phyloP scores from a whole-genome alignment of 2,329 filamentous ascomycete genomes.

The Fusarium gaditjirri region DNA sequence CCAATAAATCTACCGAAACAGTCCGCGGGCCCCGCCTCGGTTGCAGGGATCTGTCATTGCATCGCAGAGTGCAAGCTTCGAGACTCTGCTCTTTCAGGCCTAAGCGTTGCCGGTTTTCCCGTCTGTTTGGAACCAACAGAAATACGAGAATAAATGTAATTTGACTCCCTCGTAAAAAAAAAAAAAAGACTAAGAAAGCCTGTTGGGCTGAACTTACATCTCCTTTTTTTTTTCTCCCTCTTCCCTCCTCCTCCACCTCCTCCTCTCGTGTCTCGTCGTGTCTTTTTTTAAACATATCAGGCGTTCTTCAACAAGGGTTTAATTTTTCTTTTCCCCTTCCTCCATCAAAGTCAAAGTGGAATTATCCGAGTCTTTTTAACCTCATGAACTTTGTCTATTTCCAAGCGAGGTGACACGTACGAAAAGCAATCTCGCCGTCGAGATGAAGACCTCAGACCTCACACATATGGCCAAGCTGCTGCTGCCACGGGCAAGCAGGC shows the following conservation, averaged over 20 bases:
- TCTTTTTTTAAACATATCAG: neutral
- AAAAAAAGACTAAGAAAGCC: neutral
- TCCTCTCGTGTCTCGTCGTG: neutral
- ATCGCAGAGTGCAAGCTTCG: neutral
- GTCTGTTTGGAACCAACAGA: neutral
- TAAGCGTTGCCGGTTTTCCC: slow-evolving; percentile 3
- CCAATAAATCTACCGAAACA: neutral
- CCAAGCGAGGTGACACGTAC: neutral
- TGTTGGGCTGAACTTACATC: neutral
- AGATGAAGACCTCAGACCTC: neutral
- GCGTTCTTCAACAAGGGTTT: neutral
- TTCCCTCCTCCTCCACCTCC: neutral
- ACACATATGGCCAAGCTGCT: neutral
- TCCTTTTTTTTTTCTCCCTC: neutral
- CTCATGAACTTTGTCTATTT: neutral
- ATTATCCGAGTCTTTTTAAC: neutral
- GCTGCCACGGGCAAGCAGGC: slow-evolving; percentile 3
- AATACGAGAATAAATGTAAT: slow-evolving; percentile 1
- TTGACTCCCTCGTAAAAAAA: neutral
- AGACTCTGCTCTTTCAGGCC: neutral
- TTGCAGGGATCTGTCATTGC: neutral
- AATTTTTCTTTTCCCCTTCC: no score
- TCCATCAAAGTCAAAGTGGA: neutral
- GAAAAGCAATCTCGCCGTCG: neutral
- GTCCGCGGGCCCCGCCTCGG: neutral